phyloP scores from a whole-genome alignment of 2,329 filamentous ascomycete species.

The Aspergillus bombycis region DNA sequence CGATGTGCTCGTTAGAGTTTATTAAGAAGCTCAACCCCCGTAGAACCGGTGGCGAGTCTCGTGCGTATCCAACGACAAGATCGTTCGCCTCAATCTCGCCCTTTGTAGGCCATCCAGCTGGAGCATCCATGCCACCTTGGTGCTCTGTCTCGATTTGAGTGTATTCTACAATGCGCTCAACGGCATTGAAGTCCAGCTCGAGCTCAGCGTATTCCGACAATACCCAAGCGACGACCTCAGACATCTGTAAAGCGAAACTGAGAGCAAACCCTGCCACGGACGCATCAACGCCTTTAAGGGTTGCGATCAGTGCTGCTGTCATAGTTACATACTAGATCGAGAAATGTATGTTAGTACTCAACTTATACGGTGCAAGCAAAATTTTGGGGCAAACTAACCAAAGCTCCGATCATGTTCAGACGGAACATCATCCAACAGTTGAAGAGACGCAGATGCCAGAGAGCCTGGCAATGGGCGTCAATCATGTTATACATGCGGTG shows the following conservation, averaged over 20 bases:
- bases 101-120: constrained; percentile 74
- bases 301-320: constrained; percentile 67
- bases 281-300: constrained; percentile 65
- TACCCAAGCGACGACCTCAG: constrained; percentile 64
- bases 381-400: constrained; percentile 1
- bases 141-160: constrained; percentile 68
- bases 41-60: constrained; percentile 70
- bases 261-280: constrained; percentile 76
- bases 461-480: constrained; percentile 15
- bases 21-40: constrained; percentile 70
- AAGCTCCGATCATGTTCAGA: constrained; percentile 64
- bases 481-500: constrained; percentile 63
- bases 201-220: constrained; percentile 67
- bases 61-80: constrained; percentile 70
- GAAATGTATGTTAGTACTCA: constrained; percentile 25
- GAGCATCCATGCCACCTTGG: constrained; percentile 64
- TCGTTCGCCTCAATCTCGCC: constrained; percentile 72
- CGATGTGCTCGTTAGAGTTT: constrained; percentile 68
- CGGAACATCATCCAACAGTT: constrained; percentile 77
- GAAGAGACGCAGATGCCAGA: constrained; percentile 67
- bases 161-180: constrained; percentile 76
- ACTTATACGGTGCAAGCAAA: neutral
- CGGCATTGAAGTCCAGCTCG: constrained; percentile 77
- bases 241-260: constrained; percentile 73
- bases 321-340: constrained; percentile 63